Evolutionary conservation across 2,329 filamentous ascomycete genomes (phyloP), one percentile per base, ranked within the genome.

Genomic region (Pseudocercospora musae): DNA sequence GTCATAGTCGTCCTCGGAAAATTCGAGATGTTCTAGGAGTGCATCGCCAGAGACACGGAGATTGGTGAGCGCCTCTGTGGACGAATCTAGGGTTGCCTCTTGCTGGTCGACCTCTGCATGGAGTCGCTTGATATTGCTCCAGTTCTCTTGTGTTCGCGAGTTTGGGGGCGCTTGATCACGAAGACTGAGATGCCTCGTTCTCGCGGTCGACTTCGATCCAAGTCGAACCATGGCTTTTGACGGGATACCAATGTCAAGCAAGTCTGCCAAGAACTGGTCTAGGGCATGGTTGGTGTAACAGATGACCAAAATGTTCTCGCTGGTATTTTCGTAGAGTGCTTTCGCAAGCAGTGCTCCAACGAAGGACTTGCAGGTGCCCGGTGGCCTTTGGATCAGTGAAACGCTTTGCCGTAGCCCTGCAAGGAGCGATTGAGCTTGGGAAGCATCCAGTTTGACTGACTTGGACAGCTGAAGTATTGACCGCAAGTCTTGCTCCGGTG

Each of bases 141-240:
- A 37, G 13, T 37, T 37, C 13, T 37, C 33, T n/a, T 37, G 33
- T n/a, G 33, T 37, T 15, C 33, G 33, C 33, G 15, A 37, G 33
- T 37, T 37, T 4, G 33, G 13, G 13, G 15, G 33, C 13, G 33
- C 62, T 90, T 87, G 0, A 84, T 79, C 70, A 90, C 88, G 46
- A 89, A 77, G 0, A 90, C 84, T 69, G 0, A 89, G 71, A 2
- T 72, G 67, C 29, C 82, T 78, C 0, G 85, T 87, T 59, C 85
- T 52, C 21, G 52, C 15, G 4, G 67, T 84, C 2, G 81, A 85
- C 27, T 81, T 81, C 0, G 80, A 81, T 0, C 88, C 87, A 3
- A 90, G 83, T 0, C 87, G 84, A 33, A 89, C 80, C 37, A 89
- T 79, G 4, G 82, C 76, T 0, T 74, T 67, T 4, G 50, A 37